phyloP scores from a whole-genome alignment of 2,329 filamentous ascomycete species.

The Neurospora crassa region DNA sequence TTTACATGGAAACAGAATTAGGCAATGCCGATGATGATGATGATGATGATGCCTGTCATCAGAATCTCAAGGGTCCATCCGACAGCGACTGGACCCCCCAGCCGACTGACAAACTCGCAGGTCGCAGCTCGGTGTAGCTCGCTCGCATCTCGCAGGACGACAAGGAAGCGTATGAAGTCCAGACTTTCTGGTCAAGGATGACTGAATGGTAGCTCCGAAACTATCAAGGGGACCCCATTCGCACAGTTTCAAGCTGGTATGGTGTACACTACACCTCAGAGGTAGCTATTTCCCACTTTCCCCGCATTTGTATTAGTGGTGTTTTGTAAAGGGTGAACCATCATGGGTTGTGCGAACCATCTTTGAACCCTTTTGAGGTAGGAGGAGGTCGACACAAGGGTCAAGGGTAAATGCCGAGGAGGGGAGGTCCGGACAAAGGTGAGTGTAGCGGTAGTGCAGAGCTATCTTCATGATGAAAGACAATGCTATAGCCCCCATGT shows the following conservation, averaged over 20 bases:
- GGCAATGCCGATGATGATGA: neutral
- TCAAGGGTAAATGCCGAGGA: neutral
- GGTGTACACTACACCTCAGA: too few species aligned
- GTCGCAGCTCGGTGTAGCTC: neutral
- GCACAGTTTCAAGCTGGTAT: neutral
- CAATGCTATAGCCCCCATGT: neutral
- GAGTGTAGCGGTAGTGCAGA: too few species aligned
- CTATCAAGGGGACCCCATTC: neutral
- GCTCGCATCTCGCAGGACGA: neutral
- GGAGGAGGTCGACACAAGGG: neutral
- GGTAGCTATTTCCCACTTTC: neutral
- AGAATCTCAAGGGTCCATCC: neutral
- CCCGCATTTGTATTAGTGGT: neutral
- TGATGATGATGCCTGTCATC: neutral
- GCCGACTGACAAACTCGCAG: neutral
- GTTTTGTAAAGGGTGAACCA: neutral
- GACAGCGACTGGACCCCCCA: neutral
- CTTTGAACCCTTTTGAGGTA: neutral
- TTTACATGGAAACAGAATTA: neutral
- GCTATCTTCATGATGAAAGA: neutral
- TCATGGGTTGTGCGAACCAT: neutral
- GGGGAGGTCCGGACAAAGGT: neutral
- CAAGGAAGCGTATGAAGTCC: neutral
- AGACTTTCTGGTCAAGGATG: neutral
- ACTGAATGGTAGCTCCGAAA: neutral